Base-by-base conservation (phyloP, 768 basidiomycete species). In the Arthromyces matolae region DNA sequence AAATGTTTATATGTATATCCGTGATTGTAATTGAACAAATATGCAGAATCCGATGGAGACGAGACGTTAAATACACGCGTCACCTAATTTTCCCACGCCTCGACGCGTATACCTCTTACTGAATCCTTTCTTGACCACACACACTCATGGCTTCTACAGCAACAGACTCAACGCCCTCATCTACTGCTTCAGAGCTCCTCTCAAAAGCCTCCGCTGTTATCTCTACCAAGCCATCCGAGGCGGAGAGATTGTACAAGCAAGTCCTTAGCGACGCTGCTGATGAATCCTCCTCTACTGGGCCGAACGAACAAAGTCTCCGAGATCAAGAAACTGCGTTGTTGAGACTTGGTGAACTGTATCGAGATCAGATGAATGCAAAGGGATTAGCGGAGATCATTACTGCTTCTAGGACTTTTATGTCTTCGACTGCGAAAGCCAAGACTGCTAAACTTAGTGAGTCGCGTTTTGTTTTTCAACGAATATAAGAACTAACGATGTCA, bases 361-460 rank as follows among this genome's bases (percentile, higher is more conserved):
- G 89, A 39, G 89, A 93, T 64, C 80, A 90, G 64, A 83, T 93
- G 60, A 88, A 97, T 71, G 84, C 89, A 16, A 66, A 83, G 51
- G 89, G 88, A 14, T 75, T 98, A 2, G 90, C 93, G 8, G 80
- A 92, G 45, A 84, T 95, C 29, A 89, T 96, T 46, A 87, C 83
- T 0, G 75, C 86, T 22, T 92, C 90, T 0, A 73, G 93, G 40
- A 75, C 81, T 0, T 93, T 94, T 73, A 89, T 95, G 79, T 84
- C 89, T 0, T 86, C 87, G n/a, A 89, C 92, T 0, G 94, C 94
- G 13, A 97, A 97, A 68, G 94, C 93, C 1, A 96, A 97, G 68
- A 96, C 95, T 0, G 93, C 93, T 3, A 95, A 95, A 70, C 81
- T 97, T 54, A 95, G 93, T 93, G 52, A 57, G 84, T 46, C 60